Evolutionary conservation across 148 eudicot species (phyloP), one percentile per base, ranked within the genome.

Genomic region (Arctostaphylos glauca): DNA sequence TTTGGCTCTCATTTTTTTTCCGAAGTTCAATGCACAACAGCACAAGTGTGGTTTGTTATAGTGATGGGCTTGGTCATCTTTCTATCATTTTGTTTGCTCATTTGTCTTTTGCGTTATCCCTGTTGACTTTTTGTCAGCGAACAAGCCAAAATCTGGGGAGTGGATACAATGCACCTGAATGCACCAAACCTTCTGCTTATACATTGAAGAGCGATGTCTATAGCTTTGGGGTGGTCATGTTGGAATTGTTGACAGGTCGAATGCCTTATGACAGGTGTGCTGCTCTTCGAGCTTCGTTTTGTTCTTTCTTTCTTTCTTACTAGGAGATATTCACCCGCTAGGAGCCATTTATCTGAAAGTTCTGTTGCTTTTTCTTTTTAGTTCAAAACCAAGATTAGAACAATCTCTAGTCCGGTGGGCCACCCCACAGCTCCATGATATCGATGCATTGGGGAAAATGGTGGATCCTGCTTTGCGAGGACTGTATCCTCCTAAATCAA

Each of bases 201-300:
- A 88, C 95, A 62, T 14, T 78, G 38, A 92, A 90, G 84, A 89
- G 95, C 21, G 97, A 93, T 58, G 89, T 93, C n/a, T 93, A 90
- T 74, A 90, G 93, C 67, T 93, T 90, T 76, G 96, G 96, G 54
- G 92, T 91, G 56, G 93, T 92, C 16, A 90, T 93, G 94, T 84
- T 93, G 81, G 93, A 93, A 88, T 83, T 93, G 47, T 83, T 93
- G 86, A 93, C 97, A 18, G 94, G 97, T 76, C 93, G 97, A 60
- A 89, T 81, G 90, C 91, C 97, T 76, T 90, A 81, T 53, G 97
- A 93, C 84, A 89, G 94, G 93, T 91, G 77, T 78, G 83, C 79
- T 58, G 5, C 9, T n/a, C 60, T 81, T 81, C 10, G 25, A 23
- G 52, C 15, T 47, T 60, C 8, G 5, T 8, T 38, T 44, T 49